Base-by-base conservation (phyloP, 2,329 filamentous ascomycete genomes). In the Penicillium verrucosum region DNA sequence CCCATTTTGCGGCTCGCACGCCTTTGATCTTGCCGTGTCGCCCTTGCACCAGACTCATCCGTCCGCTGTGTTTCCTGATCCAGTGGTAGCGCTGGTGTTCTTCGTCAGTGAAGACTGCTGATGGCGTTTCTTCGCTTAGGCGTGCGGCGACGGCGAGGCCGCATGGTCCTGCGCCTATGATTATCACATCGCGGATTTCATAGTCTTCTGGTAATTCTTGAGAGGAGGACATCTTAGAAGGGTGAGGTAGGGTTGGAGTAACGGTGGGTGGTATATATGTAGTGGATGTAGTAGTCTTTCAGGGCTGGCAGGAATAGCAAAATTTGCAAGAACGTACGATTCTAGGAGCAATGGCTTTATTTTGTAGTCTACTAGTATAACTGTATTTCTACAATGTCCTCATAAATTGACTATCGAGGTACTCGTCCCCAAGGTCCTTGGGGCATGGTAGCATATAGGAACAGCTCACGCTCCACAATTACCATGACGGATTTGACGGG, bases 1-100 rank as follows among this genome's bases (percentile, higher is more conserved):
- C 60, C 65, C 66, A 72, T 54, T 67, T 68, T 36, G 68, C 60
- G 5, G 70, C 69, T 38, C 59, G 68, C 2, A 70, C 67, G 4
- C 63, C 62, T 3, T 70, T 67, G 7, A 65, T 62, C 55, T 70
- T 72, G 37, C 60, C 57, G 16, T 62, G 59, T 3, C 65, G 65
- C 1, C 66, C 67, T 54, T 69, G 67, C 3, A 73, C 65, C 1
- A 87, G 77, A 8, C 59, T 79, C 71, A 85, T 83, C 30, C 83
- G 82, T 29, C 80, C 80, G 29, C 81, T 81, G 67, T 90, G 83
- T 54, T 85, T 87, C 56, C 81, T 81, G 55, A 91, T 86, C 87
- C 89, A 92, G 71, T 89, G 85, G 69, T 89, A 93, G n/a, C 89
- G 81, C 41, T 87, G 85, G 66, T 93, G 89, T 67, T 93, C 90